phyloP scores from a whole-genome alignment of 192 early-diverging fungal genomes.

The Entrophospora sp. region DNA sequence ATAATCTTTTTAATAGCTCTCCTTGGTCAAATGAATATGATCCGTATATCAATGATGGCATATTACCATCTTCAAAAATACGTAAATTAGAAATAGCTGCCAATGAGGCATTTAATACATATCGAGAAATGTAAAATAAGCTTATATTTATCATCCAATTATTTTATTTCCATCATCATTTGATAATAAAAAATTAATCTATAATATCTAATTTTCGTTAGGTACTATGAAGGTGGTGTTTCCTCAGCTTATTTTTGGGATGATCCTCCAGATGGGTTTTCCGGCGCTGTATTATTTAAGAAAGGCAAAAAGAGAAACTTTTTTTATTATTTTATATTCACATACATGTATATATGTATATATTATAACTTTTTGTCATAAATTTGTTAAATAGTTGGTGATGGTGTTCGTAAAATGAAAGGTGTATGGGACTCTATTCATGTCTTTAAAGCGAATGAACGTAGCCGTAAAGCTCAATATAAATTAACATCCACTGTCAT shows the following conservation, averaged over 20 bases:
- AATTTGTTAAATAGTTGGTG: conserved; percentile 18
- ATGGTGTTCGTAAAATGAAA: conserved; percentile 62
- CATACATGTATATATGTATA: not conserved
- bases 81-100: conserved; percentile 84
- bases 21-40: conserved; percentile 97
- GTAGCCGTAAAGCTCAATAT: conserved; percentile 81
- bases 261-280: conserved; percentile 77
- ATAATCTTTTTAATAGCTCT: conserved; percentile 54
- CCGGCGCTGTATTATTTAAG: conserved; percentile 90
- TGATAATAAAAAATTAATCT: not conserved
- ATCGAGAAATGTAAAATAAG: conserved; percentile 77
- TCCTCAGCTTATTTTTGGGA: conserved; percentile 96
- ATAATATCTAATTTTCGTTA: conserved; percentile 14
- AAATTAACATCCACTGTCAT: conserved; percentile 95
- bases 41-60: conserved; percentile 72
- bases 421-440: conserved; percentile 99
- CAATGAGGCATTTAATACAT: conserved; percentile 95
- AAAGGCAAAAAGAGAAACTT: conserved; percentile 55
- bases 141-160: not conserved
- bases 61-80: conserved; percentile 65
- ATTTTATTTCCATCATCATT: not conserved
- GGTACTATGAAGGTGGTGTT: conserved; percentile 89
- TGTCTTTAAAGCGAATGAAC: conserved; percentile 85
- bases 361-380: not conserved
- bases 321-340: not conserved